Conservation (phyloP, 495 filamentous ascomycete genomes). For the Parathielavia appendiculata region DNA sequence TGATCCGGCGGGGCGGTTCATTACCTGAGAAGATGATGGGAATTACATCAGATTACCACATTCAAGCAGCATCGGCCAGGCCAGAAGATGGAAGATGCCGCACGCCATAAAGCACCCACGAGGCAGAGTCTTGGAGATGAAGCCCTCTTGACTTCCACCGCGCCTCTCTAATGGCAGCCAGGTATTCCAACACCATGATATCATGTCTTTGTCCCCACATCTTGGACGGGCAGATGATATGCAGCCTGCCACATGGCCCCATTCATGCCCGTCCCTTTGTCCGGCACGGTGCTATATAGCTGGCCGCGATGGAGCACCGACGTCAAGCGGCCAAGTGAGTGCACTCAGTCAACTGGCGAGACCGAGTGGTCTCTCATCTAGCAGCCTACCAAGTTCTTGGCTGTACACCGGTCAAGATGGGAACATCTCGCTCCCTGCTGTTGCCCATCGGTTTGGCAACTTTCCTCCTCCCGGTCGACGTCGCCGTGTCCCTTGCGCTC, state of each 20-base stretch:
- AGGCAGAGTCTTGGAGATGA: too few species aligned
- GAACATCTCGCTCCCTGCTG: background rate
- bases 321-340: background rate
- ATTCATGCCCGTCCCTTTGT: conserved; percentile 7
- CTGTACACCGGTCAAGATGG: background rate
- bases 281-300: background rate
- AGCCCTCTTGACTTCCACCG: background rate
- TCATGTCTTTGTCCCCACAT: background rate
- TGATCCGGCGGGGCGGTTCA: background rate
- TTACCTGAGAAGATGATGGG: too few species aligned
- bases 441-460: background rate
- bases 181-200: background rate
- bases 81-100: too few species aligned
- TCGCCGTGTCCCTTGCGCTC: conserved; percentile 41
- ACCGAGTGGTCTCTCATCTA: too few species aligned
- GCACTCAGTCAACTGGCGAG: too few species aligned
- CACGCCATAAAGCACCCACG: too few species aligned
- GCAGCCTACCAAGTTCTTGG: too few species aligned
- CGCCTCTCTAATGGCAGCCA: too few species aligned
- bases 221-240: background rate
- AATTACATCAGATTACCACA: too few species aligned
- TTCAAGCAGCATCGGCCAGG: too few species aligned
- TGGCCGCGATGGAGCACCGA: background rate
- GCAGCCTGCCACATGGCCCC: background rate
- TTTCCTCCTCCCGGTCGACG: conserved; percentile 39